These are phyloP conservation scores for Hypoxylon sp. DNA, from an alignment of 2,329 filamentous ascomycete species.

Conservation along the genomic window DNA sequence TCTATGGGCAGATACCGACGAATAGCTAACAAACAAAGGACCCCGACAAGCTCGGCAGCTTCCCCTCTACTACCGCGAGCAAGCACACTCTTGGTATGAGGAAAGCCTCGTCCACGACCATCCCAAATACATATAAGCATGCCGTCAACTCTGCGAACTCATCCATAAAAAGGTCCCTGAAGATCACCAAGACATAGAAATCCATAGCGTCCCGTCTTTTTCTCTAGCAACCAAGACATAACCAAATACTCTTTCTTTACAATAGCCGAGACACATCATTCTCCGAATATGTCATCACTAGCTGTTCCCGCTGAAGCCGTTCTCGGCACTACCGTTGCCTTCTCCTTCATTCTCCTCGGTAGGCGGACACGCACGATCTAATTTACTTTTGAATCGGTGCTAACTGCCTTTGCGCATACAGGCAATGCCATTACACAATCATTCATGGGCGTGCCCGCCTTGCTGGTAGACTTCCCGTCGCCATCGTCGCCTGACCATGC, in stretches of 20 bases:
- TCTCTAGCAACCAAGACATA: background rate
- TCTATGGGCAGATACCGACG: slow-evolving; percentile 3
- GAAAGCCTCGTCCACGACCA: background rate
- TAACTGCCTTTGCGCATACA: slow-evolving; percentile 39
- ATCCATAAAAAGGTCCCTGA: background rate
- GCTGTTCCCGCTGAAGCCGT: slow-evolving; percentile 50
- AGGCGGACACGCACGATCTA: slow-evolving; percentile 23
- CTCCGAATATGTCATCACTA: slow-evolving; percentile 18
- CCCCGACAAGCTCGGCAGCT: slow-evolving; percentile 10
- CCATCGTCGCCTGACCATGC: slow-evolving; percentile 56
- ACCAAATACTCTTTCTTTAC: no score
- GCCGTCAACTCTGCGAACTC: background rate
- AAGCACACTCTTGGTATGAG: slow-evolving; percentile 11
- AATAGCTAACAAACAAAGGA: slow-evolving; percentile 20
- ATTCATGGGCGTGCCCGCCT: slow-evolving; percentile 62
- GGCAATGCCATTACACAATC: slow-evolving; percentile 66
- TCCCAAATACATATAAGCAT: slow-evolving; percentile 22
- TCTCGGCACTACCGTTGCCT: slow-evolving; percentile 59
- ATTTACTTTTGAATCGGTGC: background rate
- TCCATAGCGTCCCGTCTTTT: background rate
- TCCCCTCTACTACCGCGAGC: slow-evolving; percentile 6
- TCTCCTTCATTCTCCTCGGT: slow-evolving; percentile 63
- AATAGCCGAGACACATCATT: no score
- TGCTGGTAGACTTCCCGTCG: slow-evolving; percentile 60
- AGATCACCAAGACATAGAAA: background rate